Conservation (phyloP, 2,329 filamentous ascomycete genomes). For the Setomelanomma holmii region DNA sequence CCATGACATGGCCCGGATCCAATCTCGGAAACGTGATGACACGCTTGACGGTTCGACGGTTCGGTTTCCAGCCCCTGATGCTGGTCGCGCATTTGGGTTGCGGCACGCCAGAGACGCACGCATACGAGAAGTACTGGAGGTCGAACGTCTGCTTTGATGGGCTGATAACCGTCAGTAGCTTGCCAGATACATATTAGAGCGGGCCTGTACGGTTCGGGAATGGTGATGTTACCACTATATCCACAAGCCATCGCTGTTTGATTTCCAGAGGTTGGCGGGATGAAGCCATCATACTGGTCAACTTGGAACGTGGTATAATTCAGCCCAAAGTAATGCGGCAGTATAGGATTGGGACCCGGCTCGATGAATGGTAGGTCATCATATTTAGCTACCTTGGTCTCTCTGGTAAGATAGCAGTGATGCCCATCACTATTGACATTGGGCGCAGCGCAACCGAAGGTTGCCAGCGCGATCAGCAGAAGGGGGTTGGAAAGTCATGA, state of each 20-base stretch:
- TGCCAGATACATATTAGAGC: not conserved
- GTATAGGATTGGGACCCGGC: conserved; percentile 17
- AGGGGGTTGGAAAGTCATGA: not conserved
- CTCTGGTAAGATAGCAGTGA: not conserved
- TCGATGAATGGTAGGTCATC: conserved; percentile 26
- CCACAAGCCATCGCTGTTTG: conserved; percentile 29
- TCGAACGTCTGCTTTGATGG: conserved; percentile 17
- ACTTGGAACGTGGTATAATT: conserved; percentile 27
- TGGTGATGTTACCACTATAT: conserved; percentile 25
- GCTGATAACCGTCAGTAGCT: not conserved
- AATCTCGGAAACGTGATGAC: conserved; percentile 24
- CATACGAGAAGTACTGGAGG: conserved; percentile 26
- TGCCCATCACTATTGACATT: not conserved
- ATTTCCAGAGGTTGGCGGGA: conserved; percentile 25
- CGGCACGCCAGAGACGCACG: conserved; percentile 24
- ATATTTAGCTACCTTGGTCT: conserved; percentile 18
- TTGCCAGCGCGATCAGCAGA: not conserved
- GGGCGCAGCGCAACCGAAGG: not conserved
- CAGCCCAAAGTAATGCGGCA: conserved; percentile 22
- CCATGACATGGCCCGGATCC: conserved; percentile 21
- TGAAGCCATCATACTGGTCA: conserved; percentile 27
- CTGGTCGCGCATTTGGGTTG: conserved; percentile 31
- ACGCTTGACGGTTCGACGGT: conserved; percentile 15
- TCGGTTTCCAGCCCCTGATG: conserved; percentile 23
- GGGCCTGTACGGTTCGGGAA: conserved; percentile 17